phyloP scores from a whole-genome alignment of 75 land plant species.

The Cupressus sempervirens region DNA sequence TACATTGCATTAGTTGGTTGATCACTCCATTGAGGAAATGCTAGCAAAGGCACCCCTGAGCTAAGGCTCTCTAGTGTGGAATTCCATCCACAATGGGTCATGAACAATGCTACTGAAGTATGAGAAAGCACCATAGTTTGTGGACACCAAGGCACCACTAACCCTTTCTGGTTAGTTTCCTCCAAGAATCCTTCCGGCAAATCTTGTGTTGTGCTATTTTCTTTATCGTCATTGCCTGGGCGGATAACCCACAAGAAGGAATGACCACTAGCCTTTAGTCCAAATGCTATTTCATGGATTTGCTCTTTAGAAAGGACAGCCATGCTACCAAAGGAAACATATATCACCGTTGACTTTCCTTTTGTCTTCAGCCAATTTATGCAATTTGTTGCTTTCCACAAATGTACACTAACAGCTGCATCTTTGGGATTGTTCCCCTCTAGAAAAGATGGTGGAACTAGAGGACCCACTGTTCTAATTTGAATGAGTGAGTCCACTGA shows the following conservation, averaged over 20 bases:
- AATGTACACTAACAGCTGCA: not conserved
- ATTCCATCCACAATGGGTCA: constrained; percentile 51
- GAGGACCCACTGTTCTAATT: not conserved
- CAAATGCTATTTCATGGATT: constrained; percentile 20
- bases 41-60: no score
- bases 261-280: constrained; percentile 28
- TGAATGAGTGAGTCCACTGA: not conserved
- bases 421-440: not conserved
- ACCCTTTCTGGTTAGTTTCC: not conserved
- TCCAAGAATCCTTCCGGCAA: constrained; percentile 18
- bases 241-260: constrained; percentile 5
- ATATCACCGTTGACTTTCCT: constrained; percentile 18
- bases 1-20: no score
- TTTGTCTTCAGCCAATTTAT: constrained; percentile 32
- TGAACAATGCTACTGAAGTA: constrained; percentile 26
- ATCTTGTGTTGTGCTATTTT: not conserved
- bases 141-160: constrained; percentile 10
- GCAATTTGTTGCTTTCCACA: not conserved
- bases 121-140: constrained; percentile 34
- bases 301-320: constrained; percentile 11
- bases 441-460: not conserved
- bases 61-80: constrained; percentile 32
- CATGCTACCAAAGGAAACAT: constrained; percentile 38
- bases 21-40: no score
- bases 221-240: not conserved